A percentile compares a stretch with the other conserved stretches of the same genome.
These are phyloP conservation scores for Ceratocystis variospora DNA, from an alignment of 2,329 filamentous ascomycete species.

Conservation along the genomic window DNA sequence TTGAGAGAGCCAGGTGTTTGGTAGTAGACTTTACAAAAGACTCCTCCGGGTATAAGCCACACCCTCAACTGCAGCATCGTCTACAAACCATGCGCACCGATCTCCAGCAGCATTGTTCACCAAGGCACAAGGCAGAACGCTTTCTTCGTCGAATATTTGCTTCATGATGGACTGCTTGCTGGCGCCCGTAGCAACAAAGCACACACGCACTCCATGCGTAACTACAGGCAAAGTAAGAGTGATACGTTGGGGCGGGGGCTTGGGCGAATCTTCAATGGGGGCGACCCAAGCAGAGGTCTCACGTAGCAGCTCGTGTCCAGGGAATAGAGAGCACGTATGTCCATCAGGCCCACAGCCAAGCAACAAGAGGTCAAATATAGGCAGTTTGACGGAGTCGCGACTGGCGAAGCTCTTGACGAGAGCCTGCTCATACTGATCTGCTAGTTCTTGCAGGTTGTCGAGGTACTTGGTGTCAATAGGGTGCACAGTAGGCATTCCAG, in stretches of 20 bases:
- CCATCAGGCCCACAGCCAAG: conserved; percentile 92
- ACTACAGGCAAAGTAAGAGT: conserved; percentile 87
- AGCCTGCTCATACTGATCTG: conserved; percentile 81
- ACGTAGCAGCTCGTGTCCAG: conserved; percentile 70
- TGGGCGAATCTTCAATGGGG: conserved; percentile 82
- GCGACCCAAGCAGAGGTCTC: conserved; percentile 87
- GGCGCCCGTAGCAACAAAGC: conserved; percentile 78
- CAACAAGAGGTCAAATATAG: conserved; percentile 86
- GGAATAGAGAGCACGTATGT: conserved; percentile 94
- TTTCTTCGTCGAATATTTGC: conserved; percentile 77
- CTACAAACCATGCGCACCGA: conserved; percentile 90
- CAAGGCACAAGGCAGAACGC: conserved; percentile 68
- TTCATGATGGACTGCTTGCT: conserved; percentile 88
- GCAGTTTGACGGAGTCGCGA: conserved; percentile 84
- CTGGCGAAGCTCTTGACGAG: conserved; percentile 78
- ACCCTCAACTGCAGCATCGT: conserved; percentile 70
- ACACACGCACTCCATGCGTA: conserved; percentile 70
- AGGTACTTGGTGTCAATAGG: conserved; percentile 54
- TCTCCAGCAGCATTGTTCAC: conserved; percentile 77
- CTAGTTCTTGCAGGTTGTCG: conserved; percentile 76
- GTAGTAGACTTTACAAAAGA: conserved; percentile 31
- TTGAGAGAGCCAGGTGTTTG: not conserved
- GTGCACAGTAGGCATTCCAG: conserved; percentile 58
- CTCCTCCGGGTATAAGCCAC: conserved; percentile 69
- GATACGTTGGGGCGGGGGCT: conserved; percentile 81